phyloP scores from a whole-genome alignment of 2,329 filamentous ascomycete genomes.

The Talaromyces sp. region DNA sequence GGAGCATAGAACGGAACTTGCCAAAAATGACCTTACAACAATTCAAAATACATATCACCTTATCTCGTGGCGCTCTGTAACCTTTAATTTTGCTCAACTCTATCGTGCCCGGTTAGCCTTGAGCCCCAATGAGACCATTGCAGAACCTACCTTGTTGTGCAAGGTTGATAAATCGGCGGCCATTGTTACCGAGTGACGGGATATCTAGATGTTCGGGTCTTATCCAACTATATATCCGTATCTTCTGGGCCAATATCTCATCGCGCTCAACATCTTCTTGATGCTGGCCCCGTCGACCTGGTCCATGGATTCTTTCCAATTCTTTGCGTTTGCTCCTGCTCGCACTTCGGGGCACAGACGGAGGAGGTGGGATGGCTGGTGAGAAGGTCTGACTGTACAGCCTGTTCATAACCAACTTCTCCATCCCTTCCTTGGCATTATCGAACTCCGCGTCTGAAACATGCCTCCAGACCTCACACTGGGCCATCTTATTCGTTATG shows the following conservation, averaged over 20 bases:
- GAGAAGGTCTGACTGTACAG: constrained; percentile 96
- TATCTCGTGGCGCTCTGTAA: constrained; percentile 94
- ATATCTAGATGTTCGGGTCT: constrained; percentile 92
- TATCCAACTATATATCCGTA: constrained; percentile 95
- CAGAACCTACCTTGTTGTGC: constrained; percentile 71
- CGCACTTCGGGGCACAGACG: constrained; percentile 57
- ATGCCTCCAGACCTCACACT: constrained; percentile 93
- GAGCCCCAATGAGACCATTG: neutral
- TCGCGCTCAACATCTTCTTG: constrained; percentile 97
- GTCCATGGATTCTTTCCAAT: constrained; percentile 66
- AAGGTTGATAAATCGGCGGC: constrained; percentile 79
- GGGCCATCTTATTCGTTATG: constrained; percentile 96
- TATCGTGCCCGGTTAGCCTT: constrained; percentile 30
- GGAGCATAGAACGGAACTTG: constrained; percentile 37
- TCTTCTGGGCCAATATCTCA: constrained; percentile 92
- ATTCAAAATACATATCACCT: constrained; percentile 96
- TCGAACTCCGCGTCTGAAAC: constrained; percentile 97
- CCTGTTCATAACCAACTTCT: constrained; percentile 98
- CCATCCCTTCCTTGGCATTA: constrained; percentile 97
- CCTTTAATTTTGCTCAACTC: constrained; percentile 95
- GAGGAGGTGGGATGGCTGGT: constrained; percentile 79
- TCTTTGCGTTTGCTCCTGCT: constrained; percentile 66
- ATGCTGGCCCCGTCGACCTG: constrained; percentile 88
- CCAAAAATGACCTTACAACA: constrained; percentile 99
- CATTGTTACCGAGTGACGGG: constrained; percentile 75